These are phyloP conservation scores for Candida chauliodis DNA, from an alignment of 805 yeast species.

Conservation along the genomic window DNA sequence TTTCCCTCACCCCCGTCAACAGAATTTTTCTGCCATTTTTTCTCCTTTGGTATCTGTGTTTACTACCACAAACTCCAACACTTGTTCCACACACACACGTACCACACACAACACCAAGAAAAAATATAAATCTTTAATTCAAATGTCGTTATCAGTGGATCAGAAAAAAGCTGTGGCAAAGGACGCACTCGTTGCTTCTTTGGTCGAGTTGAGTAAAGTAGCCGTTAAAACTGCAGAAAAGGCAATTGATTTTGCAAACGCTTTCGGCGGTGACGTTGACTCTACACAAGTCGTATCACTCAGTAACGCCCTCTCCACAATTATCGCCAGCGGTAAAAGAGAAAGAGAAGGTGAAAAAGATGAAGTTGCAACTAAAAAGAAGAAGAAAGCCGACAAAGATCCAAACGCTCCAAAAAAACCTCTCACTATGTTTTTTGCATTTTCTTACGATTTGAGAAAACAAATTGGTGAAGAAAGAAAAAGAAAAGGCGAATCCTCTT, in stretches of 20 bases:
- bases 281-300: constrained; percentile 37
- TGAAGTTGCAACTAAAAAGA: constrained; percentile 30
- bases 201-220: constrained; percentile 81
- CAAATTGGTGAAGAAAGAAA: constrained; percentile 66
- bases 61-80: too few species aligned
- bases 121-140: background rate
- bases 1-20: too few species aligned
- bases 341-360: constrained; percentile 10
- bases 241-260: constrained; percentile 69
- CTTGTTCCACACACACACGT: background rate
- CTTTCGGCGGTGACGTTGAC: constrained; percentile 34
- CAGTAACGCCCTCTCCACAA: constrained; percentile 35
- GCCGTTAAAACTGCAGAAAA: constrained; percentile 82
- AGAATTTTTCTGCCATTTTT: too few species aligned
- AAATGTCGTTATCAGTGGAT: constrained; percentile 14
- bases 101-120: constrained; percentile 11
- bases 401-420: constrained; percentile 97
- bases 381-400: constrained; percentile 54
- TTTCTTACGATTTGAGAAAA: constrained; percentile 70
- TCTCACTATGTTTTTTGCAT: constrained; percentile 77
- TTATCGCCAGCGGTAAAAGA: constrained; percentile 18
- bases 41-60: too few species aligned
- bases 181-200: constrained; percentile 56
- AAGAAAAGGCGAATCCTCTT: constrained; percentile 52
- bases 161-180: constrained; percentile 15